Conservation (phyloP, 1,139 yeast genomes). For the Protomyces macrosporus region DNA sequence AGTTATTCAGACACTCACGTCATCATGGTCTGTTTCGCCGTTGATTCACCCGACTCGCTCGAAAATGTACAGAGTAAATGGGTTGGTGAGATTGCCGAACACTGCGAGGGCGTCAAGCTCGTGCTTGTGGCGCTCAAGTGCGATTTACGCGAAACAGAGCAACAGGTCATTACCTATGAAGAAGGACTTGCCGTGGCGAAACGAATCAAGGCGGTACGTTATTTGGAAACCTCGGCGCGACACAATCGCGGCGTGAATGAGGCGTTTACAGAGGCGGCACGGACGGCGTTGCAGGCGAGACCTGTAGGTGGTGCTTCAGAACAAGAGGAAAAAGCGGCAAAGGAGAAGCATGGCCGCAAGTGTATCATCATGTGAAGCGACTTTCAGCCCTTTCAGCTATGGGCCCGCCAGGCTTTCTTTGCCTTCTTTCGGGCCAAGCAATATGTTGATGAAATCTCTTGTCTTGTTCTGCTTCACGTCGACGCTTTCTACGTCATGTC, state of each 20-base stretch:
- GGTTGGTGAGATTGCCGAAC: conserved; percentile 95
- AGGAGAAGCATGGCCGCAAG: conserved; percentile 2
- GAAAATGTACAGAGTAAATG: conserved; percentile 93
- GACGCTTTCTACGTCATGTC: not conserved
- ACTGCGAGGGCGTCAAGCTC: conserved; percentile 92
- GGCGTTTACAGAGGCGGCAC: conserved; percentile 94
- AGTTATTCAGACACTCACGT: conserved; percentile 95
- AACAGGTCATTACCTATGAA: conserved; percentile 58
- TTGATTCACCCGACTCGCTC: conserved; percentile 87
- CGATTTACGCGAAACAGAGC: conserved; percentile 60
- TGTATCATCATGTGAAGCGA: conserved; percentile 2
- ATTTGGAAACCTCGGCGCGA: conserved; percentile 80
- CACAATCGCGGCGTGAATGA: conserved; percentile 92
- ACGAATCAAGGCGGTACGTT: conserved; percentile 47
- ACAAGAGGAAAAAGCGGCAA: conserved; percentile 37
- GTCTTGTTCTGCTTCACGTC: no score
- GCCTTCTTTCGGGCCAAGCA: no score
- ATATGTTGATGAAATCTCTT: no score
- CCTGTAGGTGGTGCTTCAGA: conserved; percentile 67
- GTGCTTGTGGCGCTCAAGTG: conserved; percentile 92
- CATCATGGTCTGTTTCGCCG: conserved; percentile 83
- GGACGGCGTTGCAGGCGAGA: conserved; percentile 88
- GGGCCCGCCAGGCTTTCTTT: no score
- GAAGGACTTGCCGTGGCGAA: conserved; percentile 85
- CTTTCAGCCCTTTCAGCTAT: no score